phyloP scores from a whole-genome alignment of 2,329 filamentous ascomycete species.

The Moelleriella libera region DNA sequence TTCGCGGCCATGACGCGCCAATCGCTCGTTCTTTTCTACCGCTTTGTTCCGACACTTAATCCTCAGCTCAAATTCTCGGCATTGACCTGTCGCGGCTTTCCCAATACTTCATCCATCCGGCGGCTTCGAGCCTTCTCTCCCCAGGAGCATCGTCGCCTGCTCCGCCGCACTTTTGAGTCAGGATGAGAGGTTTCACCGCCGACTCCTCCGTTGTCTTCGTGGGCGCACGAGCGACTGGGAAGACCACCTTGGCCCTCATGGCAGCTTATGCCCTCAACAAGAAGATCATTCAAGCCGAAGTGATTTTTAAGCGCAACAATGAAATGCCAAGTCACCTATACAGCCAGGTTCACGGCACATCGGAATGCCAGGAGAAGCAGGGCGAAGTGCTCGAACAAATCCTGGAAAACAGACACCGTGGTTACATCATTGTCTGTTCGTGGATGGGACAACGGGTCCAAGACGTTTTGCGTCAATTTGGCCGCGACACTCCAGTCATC shows the following conservation, averaged over 20 bases:
- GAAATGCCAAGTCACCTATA: constrained; percentile 48
- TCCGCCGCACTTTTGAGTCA: constrained; percentile 10
- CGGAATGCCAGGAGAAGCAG: constrained; percentile 50
- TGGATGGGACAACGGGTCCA: constrained; percentile 54
- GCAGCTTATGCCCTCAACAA: constrained; percentile 57
- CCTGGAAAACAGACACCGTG: constrained; percentile 41
- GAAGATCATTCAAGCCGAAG: constrained; percentile 55
- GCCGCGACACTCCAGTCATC: constrained; percentile 53
- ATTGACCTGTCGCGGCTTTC: constrained; percentile 1
- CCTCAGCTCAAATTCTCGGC: too few species aligned
- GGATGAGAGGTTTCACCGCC: constrained; percentile 30
- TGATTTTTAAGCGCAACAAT: constrained; percentile 49
- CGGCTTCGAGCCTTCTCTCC: background rate
- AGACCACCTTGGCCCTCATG: constrained; percentile 63
- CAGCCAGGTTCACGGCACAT: constrained; percentile 45
- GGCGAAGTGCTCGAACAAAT: constrained; percentile 45
- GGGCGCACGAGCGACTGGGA: constrained; percentile 60
- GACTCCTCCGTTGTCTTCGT: constrained; percentile 61
- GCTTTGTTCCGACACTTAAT: too few species aligned
- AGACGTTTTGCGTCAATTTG: constrained; percentile 44
- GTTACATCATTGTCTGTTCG: constrained; percentile 58
- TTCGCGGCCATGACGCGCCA: too few species aligned
- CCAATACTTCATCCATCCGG: background rate
- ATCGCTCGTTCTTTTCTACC: too few species aligned
- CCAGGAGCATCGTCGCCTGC: constrained; percentile 10